phyloP scores from a whole-genome alignment of 1,284 basidiomycete genomes.

The Coriolopsis trogii region DNA sequence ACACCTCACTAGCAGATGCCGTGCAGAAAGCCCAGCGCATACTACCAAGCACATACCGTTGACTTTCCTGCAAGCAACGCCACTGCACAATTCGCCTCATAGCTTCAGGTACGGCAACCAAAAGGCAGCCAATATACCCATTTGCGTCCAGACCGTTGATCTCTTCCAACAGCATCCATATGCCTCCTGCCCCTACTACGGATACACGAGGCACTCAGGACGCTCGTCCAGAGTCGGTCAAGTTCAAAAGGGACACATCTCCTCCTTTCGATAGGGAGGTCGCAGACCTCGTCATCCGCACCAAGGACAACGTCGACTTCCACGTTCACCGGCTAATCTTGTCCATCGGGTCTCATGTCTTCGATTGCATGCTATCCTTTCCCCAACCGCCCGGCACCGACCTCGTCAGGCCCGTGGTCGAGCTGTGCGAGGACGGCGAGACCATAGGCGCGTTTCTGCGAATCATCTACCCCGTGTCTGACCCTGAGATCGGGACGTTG shows the following conservation, averaged over 20 bases:
- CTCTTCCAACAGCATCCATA: no score
- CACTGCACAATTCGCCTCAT: no score
- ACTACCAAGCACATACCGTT: no score
- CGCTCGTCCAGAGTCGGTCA: no score
- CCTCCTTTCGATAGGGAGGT: background rate
- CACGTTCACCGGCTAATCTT: constrained; percentile 43
- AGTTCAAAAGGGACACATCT: background rate
- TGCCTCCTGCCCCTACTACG: no score
- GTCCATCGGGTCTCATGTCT: constrained; percentile 17
- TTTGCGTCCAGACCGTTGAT: no score
- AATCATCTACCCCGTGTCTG: constrained; percentile 7
- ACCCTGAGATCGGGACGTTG: constrained; percentile 3
- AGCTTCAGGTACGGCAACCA: no score
- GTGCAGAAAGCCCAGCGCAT: no score
- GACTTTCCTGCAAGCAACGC: no score
- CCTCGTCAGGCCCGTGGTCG: background rate
- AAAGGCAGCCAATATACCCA: no score
- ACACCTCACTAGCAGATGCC: no score
- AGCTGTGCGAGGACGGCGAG: background rate
- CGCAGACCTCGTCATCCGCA: constrained; percentile 45
- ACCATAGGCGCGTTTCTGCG: constrained; percentile 2
- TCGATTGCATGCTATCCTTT: constrained; percentile 21
- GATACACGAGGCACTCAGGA: background rate
- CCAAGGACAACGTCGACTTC: constrained; percentile 49
- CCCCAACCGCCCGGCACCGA: constrained; percentile 5